These are phyloP conservation scores for Trichoderma oligosporum DNA, from an alignment of 2,329 filamentous ascomycete species.

Conservation along the genomic window DNA sequence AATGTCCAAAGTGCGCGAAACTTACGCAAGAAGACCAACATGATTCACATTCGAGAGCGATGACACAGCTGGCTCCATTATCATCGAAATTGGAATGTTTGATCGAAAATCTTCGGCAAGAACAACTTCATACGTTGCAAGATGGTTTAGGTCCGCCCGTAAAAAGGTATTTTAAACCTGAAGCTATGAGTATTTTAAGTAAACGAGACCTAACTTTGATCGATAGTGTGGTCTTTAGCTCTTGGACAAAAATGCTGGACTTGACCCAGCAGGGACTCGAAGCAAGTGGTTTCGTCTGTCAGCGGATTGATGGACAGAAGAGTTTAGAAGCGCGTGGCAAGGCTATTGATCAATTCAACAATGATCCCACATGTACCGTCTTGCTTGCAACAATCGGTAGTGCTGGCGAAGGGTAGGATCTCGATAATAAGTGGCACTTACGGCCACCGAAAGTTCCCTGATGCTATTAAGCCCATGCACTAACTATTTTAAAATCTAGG, in stretches of 20 bases:
- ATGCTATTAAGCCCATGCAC: no score
- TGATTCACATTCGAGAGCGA: no score
- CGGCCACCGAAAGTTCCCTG: no score
- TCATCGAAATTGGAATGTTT: neutral
- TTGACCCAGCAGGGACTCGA: conserved; percentile 24
- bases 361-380: neutral
- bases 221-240: neutral
- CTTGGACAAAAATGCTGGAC: conserved; percentile 28
- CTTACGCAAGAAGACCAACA: no score
- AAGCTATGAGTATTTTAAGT: no score
- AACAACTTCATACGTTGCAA: neutral
- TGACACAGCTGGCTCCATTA: no score
- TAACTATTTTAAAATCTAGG: no score
- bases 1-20: no score
- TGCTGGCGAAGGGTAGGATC: neutral
- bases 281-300: conserved; percentile 14
- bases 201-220: no score
- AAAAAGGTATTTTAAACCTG: neutral
- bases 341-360: neutral
- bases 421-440: neutral
- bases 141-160: neutral
- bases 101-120: neutral
- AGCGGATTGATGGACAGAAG: conserved; percentile 29
- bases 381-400: neutral
- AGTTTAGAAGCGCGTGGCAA: conserved; percentile 3